These are phyloP conservation scores for Arthrobotrys sinensis DNA, from an alignment of 2,329 filamentous ascomycete species.

Conservation along the genomic window DNA sequence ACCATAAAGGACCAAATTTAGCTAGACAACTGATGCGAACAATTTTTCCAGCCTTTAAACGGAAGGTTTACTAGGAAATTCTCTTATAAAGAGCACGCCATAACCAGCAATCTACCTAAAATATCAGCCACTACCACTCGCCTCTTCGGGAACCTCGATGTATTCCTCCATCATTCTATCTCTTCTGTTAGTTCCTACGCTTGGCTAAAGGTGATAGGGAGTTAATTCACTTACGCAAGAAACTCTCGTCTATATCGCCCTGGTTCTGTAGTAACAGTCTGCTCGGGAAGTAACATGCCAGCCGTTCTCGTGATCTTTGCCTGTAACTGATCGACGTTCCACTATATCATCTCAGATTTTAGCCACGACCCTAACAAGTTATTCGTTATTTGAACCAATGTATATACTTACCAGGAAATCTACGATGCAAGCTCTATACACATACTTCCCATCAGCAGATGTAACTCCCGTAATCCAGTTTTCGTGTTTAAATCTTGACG, in stretches of 20 bases:
- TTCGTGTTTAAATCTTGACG: conserved; percentile 48
- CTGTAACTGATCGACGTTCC: conserved; percentile 64
- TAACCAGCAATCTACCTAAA: background rate
- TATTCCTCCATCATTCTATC: conserved; percentile 64
- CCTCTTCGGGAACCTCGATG: conserved; percentile 61
- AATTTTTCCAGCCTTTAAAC: too few relatives aligned
- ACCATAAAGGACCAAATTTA: background rate
- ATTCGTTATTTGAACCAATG: background rate
- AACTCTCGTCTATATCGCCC: conserved; percentile 63
- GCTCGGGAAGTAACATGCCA: conserved; percentile 63
- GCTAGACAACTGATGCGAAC: too few relatives aligned
- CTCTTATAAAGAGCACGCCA: background rate
- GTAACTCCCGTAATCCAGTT: conserved; percentile 62
- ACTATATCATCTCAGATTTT: conserved; percentile 22
- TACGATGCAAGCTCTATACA: conserved; percentile 63
- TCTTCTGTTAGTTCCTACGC: background rate
- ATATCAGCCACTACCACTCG: conserved; percentile 13
- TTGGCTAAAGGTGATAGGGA: background rate
- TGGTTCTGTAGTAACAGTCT: conserved; percentile 64
- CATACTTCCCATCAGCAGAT: conserved; percentile 64
- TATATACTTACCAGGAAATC: conserved; percentile 62
- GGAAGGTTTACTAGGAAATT: too few relatives aligned
- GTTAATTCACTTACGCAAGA: conserved; percentile 59
- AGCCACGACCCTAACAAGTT: background rate
- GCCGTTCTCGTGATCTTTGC: conserved; percentile 63